phyloP scores from a whole-genome alignment of 164 flowering plant genomes.

The Sedum album region DNA sequence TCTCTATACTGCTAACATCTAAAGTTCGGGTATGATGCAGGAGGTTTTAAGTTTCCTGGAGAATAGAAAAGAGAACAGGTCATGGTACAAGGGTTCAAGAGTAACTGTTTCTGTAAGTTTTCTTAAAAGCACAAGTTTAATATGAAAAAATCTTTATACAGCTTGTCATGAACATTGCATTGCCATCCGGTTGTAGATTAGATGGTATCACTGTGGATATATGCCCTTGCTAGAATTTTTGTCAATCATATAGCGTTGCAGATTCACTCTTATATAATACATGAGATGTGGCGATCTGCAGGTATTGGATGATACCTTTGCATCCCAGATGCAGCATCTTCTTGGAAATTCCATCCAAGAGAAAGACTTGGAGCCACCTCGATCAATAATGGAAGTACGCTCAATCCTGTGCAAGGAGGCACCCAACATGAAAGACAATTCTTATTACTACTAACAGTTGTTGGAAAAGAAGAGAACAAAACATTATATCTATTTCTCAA shows the following conservation, averaged over 20 bases:
- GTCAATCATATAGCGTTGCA: no score
- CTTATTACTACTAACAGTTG: neutral
- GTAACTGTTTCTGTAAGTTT: slow-evolving; percentile 65
- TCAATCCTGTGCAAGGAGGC: neutral
- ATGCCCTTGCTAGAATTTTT: neutral
- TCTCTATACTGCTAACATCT: neutral
- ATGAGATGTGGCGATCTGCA: slow-evolving; percentile 19
- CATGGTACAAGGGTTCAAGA: slow-evolving; percentile 78
- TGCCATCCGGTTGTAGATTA: neutral
- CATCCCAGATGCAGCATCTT: slow-evolving; percentile 85
- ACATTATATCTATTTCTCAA: no score
- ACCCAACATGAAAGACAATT: neutral
- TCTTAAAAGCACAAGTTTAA: neutral
- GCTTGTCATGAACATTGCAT: neutral
- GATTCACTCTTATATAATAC: neutral
- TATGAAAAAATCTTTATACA: no score
- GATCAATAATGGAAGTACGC: neutral
- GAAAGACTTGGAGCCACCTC: neutral
- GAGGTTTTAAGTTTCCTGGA: slow-evolving; percentile 78
- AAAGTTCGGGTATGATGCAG: slow-evolving; percentile 25
- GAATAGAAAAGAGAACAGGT: slow-evolving; percentile 72
- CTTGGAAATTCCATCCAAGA: slow-evolving; percentile 32
- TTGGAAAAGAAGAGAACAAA: neutral
- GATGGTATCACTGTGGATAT: neutral
- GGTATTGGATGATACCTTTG: slow-evolving; percentile 80